A percentile compares a stretch with the other conserved stretches of the same genome.
phyloP scores from a whole-genome alignment of 75 land plant genomes.

The Pinus albicaulis region DNA sequence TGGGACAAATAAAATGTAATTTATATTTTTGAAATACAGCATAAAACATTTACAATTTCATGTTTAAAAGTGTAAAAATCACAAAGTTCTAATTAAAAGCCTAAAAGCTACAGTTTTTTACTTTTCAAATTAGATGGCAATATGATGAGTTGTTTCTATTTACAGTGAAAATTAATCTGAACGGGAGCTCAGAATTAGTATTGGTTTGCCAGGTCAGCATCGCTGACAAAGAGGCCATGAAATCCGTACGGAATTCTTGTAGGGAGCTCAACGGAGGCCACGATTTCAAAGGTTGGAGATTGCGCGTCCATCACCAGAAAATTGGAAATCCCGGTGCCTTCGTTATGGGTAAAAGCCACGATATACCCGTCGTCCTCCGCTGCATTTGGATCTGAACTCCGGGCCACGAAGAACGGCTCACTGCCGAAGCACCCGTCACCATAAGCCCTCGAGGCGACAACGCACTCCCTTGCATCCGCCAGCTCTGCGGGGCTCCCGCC shows the following conservation, averaged over 20 bases:
- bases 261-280: constrained; percentile 71
- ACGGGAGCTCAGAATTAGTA: too few species aligned
- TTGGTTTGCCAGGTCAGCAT: too few species aligned
- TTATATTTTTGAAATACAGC: too few species aligned
- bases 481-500: constrained; percentile 1
- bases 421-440: constrained; percentile 54
- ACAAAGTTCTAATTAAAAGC: too few species aligned
- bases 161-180: too few species aligned
- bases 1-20: too few species aligned
- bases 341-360: constrained; percentile 59
- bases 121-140: too few species aligned
- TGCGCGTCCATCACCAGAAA: constrained; percentile 85
- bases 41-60: too few species aligned
- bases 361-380: constrained; percentile 76
- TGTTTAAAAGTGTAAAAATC: too few species aligned
- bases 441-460: constrained; percentile 37
- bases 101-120: too few species aligned
- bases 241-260: constrained; percentile 80
- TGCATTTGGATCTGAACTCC: neutral
- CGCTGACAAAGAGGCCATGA: constrained; percentile 67
- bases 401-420: constrained; percentile 78
- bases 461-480: constrained; percentile 14
- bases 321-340: constrained; percentile 41
- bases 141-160: too few species aligned
- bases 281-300: constrained; percentile 56